Conservation (phyloP, 345 rosid species). For the Lepidium didymum region DNA sequence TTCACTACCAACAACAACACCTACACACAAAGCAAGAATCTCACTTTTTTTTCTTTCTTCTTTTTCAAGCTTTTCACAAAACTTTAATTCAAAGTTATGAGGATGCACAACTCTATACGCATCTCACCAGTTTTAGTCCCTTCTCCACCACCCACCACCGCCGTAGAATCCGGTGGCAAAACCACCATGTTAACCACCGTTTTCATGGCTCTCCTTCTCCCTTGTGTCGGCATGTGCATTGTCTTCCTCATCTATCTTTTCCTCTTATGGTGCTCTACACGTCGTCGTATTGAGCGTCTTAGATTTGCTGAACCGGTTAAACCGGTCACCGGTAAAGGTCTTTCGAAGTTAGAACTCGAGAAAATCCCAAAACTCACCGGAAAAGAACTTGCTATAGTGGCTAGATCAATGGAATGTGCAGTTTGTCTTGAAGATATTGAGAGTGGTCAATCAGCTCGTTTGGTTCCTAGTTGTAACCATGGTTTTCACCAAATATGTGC, state of each 20-base stretch:
- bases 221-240: constrained; percentile 59
- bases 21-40: background rate
- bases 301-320: constrained; percentile 22
- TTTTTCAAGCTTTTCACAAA: background rate
- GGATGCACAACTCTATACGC: constrained; percentile 20
- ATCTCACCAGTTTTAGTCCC: constrained; percentile 3
- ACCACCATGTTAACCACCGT: constrained; percentile 43
- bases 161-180: constrained; percentile 5
- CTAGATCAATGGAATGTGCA: constrained; percentile 63
- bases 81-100: no score
- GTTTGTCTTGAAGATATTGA: constrained; percentile 78
- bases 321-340: constrained; percentile 33
- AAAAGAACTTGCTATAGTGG: constrained; percentile 42
- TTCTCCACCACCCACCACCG: constrained; percentile 7
- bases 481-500: constrained; percentile 76
- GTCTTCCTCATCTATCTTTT: constrained; percentile 52
- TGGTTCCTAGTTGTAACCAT: constrained; percentile 82
- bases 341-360: constrained; percentile 54
- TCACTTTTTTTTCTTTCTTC: background rate
- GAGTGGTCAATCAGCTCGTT: constrained; percentile 43
- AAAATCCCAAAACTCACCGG: constrained; percentile 57
- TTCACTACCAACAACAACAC: constrained; percentile 6
- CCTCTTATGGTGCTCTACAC: constrained; percentile 46
- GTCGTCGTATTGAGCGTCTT: constrained; percentile 12
- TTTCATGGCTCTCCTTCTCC: constrained; percentile 61